Evolutionary conservation across 2,329 filamentous ascomycete genomes (phyloP).

Genomic region (Epichloe baconii): DNA sequence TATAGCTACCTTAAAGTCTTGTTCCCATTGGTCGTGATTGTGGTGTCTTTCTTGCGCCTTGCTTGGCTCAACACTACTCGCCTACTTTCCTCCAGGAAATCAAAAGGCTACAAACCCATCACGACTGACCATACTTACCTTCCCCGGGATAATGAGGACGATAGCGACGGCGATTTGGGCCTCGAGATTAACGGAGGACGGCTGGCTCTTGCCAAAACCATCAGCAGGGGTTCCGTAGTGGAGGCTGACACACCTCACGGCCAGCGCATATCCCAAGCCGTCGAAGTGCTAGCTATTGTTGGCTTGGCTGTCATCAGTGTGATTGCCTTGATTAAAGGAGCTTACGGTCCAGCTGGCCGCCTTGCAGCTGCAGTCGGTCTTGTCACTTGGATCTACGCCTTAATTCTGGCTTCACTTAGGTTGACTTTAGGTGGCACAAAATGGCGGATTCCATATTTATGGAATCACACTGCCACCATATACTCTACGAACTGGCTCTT

Average conservation of each 20-base stretch:
- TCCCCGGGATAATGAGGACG: conserved; percentile 33
- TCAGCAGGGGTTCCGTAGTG: conserved; percentile 50
- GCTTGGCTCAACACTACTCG: conserved; percentile 42
- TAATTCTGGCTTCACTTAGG: conserved; percentile 59
- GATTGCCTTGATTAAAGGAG: conserved; percentile 45
- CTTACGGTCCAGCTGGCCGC: conserved; percentile 44
- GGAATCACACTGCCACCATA: conserved; percentile 83
- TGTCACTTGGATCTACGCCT: conserved; percentile 67
- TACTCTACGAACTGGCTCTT: conserved; percentile 78
- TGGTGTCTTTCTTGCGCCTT: conserved; percentile 56
- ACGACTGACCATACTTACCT: conserved; percentile 37
- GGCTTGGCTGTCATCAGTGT: conserved; percentile 59
- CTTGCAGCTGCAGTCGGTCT: conserved; percentile 54
- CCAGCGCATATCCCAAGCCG: conserved; percentile 53
- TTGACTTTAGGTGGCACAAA: conserved; percentile 52
- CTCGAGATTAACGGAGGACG: conserved; percentile 45
- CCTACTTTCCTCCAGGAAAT: conserved; percentile 34
- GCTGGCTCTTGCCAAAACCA: conserved; percentile 44
- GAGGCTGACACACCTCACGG: conserved; percentile 65
- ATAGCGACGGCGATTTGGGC: conserved; percentile 46
- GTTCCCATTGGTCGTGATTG: conserved; percentile 61
- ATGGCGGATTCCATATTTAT: conserved; percentile 60
- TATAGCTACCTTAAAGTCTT: conserved; percentile 46
- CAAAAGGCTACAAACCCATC: conserved; percentile 43
- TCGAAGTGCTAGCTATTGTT: conserved; percentile 65